Percentiles rank a stretch among this genome's conserved stretches.
Conservation (phyloP, 257 asterid species). For the Jacaranda copaia region DNA sequence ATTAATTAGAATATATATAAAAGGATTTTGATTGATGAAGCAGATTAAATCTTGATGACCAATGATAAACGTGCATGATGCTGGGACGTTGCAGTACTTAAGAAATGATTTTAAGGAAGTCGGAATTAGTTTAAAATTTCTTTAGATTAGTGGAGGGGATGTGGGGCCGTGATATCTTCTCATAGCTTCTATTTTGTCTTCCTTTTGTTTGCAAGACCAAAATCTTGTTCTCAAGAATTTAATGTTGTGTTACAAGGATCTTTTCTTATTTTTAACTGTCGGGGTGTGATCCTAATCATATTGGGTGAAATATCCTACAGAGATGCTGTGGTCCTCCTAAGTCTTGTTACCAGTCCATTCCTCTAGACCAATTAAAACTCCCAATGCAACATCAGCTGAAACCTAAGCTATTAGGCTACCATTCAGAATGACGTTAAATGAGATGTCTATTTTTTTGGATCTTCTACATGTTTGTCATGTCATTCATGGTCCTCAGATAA, state of each 20-base stretch:
- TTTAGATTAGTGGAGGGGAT: constrained; percentile 3
- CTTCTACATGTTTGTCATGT: neutral
- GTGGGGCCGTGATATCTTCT: constrained; percentile 53
- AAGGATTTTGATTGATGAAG: neutral
- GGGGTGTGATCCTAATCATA: neutral
- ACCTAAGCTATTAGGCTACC: too few relatives aligned
- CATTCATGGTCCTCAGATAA: neutral
- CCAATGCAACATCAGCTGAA: too few relatives aligned
- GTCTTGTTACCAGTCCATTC: neutral
- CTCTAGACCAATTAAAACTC: neutral
- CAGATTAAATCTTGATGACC: constrained; percentile 5
- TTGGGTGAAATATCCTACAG: neutral
- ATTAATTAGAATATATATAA: neutral
- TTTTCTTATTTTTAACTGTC: neutral
- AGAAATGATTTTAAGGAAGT: constrained; percentile 30
- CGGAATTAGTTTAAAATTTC: constrained; percentile 40
- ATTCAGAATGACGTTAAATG: constrained; percentile 1
- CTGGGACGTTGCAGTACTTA: neutral
- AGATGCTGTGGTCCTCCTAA: neutral
- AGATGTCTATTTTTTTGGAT: too few relatives aligned
- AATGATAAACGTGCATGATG: constrained; percentile 18
- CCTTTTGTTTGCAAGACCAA: constrained; percentile 46
- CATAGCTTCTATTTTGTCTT: constrained; percentile 43
- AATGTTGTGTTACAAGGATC: neutral
- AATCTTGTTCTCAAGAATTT: constrained; percentile 40